Base-by-base conservation (phyloP, 2,329 filamentous ascomycete genomes). In the Colletotrichum sp. region DNA sequence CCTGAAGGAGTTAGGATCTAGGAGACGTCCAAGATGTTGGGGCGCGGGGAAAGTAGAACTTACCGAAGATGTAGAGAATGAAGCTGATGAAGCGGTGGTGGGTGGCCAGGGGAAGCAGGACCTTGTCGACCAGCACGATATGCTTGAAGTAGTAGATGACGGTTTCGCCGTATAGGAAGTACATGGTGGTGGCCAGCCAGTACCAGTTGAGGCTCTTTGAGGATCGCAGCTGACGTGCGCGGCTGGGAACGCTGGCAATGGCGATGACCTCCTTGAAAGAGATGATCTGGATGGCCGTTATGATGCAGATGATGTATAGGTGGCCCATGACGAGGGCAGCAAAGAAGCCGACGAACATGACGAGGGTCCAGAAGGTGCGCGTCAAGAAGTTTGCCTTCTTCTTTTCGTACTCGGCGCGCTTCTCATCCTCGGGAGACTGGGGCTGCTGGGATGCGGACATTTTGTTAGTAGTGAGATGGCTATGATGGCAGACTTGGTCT, bases 91-190 rank as follows among this genome's bases (percentile, higher is more conserved):
- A 99, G 79, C 97, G 92, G 84, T 99, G 97, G 87, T 99, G 97
- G 18, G 96, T 98, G 70, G 97, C 96, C 83, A 99, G 92, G 10
- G 97, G 97, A 73, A 98, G 89, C 76, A 99, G 89, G 61, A 98
- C 94, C 85, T 94, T 95, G 86, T 99, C 97, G 61, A 99, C 96
- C 74, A 99, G 88, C 58, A 99, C 93, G 79, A 99, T 96, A 84
- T 99, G 97, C 90, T 99, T 99, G 87, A 99, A 99, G 87, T 99
- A 99, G 88, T 99, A 99, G 82, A 99, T 98, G 82, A 99, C 96
- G 81, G 95, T 98, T 87, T 99, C 97, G 82, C 97, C 97, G 83
- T 99, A 99, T 66, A 99, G 89, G 81, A 98, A 99, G 89, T 99
- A 99, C 96, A 99, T 98, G 79, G 96, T 98, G 30, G 95, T 95